Percentiles rank a stretch among this genome's conserved stretches.
phyloP scores from a whole-genome alignment of 495 filamentous ascomycete species.

The Neurospora sp. region DNA sequence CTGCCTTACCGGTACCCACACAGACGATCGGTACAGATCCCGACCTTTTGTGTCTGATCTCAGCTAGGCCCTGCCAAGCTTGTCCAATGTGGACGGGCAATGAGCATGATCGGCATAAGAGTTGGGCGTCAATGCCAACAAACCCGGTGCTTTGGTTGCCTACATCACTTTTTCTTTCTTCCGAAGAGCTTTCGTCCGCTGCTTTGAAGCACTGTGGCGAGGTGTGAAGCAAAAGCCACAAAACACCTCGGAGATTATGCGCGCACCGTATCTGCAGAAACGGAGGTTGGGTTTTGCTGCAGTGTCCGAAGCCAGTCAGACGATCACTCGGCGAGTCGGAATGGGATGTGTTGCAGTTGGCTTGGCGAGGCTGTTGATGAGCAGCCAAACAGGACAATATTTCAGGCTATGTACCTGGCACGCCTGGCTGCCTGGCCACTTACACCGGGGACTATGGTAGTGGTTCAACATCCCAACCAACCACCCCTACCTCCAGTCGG shows the following conservation, averaged over 20 bases:
- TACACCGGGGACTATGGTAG: neutral
- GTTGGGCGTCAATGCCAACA: neutral
- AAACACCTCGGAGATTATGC: neutral
- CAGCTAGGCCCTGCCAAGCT: neutral
- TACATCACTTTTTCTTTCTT: neutral
- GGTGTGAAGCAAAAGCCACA: neutral
- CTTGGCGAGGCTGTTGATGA: neutral
- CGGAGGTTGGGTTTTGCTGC: neutral
- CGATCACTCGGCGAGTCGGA: neutral
- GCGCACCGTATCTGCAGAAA: neutral
- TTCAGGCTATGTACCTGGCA: neutral
- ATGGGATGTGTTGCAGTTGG: neutral
- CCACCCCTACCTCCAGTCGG: neutral
- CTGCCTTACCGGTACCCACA: neutral
- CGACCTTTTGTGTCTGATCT: neutral
- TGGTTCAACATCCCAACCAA: neutral
- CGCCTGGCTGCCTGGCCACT: neutral
- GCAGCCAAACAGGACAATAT: neutral
- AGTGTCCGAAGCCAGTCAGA: neutral
- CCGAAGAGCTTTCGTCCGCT: neutral
- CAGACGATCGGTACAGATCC: neutral
- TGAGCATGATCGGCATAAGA: neutral
- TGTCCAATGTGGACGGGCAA: neutral
- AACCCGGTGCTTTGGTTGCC: neutral
- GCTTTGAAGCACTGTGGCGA: neutral